Evolutionary conservation across 179 eudicot species (phyloP).

Genomic region (Actinidia arguta): DNA sequence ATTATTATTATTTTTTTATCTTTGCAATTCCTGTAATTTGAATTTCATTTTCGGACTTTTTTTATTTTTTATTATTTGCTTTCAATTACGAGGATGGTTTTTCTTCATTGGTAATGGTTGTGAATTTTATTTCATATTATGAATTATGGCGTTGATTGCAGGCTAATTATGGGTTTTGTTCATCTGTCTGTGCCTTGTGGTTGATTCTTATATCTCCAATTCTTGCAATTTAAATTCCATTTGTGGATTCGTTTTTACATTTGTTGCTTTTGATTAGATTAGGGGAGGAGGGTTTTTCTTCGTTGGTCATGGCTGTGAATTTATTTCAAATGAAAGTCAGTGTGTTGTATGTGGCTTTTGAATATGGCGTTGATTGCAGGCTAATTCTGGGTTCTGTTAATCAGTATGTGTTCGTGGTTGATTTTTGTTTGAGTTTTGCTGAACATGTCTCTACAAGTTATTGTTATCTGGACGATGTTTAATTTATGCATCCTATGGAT

Average conservation of each 20-base stretch:
- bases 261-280: not conserved
- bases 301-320: too few relatives aligned
- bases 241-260: too few relatives aligned
- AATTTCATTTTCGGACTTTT: too few relatives aligned
- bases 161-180: not conserved
- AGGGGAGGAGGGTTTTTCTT: too few relatives aligned
- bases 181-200: too few relatives aligned
- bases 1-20: too few relatives aligned
- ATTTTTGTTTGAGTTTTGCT: not conserved
- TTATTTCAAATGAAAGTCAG: too few relatives aligned
- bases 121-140: too few relatives aligned
- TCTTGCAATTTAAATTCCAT: too few relatives aligned
- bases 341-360: not conserved
- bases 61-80: not conserved
- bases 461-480: slow-evolving; percentile 4
- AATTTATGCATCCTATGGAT: not conserved
- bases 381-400: not conserved
- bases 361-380: not conserved
- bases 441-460: not conserved
- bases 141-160: too few relatives aligned
- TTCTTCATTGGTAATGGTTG: too few relatives aligned
- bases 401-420: not conserved
- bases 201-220: too few relatives aligned
- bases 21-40: not conserved
- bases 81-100: not conserved